Base-by-base conservation (phyloP, 257 asterid genomes). In the Oldenlandia corymbosa region DNA sequence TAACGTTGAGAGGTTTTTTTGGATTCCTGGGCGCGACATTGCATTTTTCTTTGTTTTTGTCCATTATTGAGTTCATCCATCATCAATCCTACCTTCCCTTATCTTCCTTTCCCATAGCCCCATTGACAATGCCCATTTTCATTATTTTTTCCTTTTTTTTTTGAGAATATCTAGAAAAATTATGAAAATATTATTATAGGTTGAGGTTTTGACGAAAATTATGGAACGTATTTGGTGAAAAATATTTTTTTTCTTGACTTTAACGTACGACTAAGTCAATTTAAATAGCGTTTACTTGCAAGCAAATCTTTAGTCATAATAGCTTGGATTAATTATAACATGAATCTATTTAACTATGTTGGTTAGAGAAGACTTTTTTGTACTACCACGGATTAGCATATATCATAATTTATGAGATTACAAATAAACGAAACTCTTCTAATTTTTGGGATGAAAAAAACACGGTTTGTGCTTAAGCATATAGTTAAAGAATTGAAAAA, bases 21-120 rank as follows among this genome's bases (percentile, higher is more conserved):
- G 6, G 39, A 34, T 3, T 3, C 39, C 34, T 49, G 26, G 13
- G 57, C 68, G 37, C 62, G 52, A 26, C 45, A 51, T 30, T 42
- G 42, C 51, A 5, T 62, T 34, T 32, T 47, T 34, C 58, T 54
- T 9, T 53, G 65, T 55, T 70, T 62, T 54, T 31, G 34, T 17
- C 46, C 17, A 45, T 59, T 45, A 70, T 69, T 54, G n/a, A 43
- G 21, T 55, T 18, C 14, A 14, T 34, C n/a, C n/a, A n/a, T n/a
- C n/a, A n/a, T n/a, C n/a, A 1, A 63, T 49, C 34, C 48, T 13
- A 49, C 59, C 49, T 27, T 34, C 26, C 30, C 62, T 57, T 57
- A 57, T 56, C 61, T 31, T 56, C 61, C 61, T 18, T 23, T 57
- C 3, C 18, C 17, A 27, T n/a, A 17, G 46, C 34, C 34, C 59